Evolutionary conservation across 2,329 filamentous ascomycete genomes (phyloP).

Genomic region (Ceratocystis diversiconidia): DNA sequence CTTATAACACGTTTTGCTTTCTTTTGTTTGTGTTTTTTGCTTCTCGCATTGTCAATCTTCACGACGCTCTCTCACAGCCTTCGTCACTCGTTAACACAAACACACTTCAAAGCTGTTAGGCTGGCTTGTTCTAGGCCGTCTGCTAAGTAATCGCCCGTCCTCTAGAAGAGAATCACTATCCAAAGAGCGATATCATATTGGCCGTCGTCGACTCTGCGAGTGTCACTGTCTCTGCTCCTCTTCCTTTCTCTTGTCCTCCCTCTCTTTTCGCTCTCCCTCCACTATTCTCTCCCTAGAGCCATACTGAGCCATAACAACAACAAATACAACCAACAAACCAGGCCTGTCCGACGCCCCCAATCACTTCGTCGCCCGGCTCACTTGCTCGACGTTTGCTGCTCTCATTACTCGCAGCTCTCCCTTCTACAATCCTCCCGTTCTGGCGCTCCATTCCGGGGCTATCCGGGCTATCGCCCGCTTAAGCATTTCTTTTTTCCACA

Average conservation of each 20-base stretch:
- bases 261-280: too few relatives aligned
- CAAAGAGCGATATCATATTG: too few relatives aligned
- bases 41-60: neutral
- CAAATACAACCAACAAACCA: neutral
- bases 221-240: too few relatives aligned
- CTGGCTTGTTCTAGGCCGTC: neutral
- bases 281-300: too few relatives aligned
- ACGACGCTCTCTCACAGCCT: neutral
- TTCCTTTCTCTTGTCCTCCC: too few relatives aligned
- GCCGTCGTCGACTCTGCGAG: neutral
- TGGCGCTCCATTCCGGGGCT: slow-evolving; percentile 19
- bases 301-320: neutral
- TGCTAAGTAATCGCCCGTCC: neutral
- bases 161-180: too few relatives aligned
- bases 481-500: slow-evolving; percentile 13
- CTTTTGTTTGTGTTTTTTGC: neutral
- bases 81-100: neutral
- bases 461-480: slow-evolving; percentile 18
- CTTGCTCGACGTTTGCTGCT: neutral
- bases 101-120: neutral
- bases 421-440: slow-evolving; percentile 17
- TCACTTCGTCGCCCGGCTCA: neutral
- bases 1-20: neutral
- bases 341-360: neutral
- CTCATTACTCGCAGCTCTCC: slow-evolving; percentile 11